Base-by-base conservation (phyloP, 331 rosid species). In the Malus hybrid region DNA sequence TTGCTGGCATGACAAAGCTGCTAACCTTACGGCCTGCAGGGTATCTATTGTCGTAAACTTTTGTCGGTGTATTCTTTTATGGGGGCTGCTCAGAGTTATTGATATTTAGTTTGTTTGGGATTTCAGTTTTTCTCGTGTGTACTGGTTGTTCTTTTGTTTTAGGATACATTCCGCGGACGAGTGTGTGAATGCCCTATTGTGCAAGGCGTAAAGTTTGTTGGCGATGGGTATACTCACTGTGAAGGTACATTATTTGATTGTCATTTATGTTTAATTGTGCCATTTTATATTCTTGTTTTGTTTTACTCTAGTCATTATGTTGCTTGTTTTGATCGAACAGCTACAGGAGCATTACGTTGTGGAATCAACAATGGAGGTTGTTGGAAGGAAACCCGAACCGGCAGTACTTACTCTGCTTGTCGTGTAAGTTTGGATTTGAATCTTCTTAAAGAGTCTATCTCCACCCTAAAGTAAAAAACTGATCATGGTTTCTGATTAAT, bases 101-200 rank as follows among this genome's bases (percentile, higher is more conserved):
- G 57, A 19, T 10, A 28, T 67, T 73, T 44, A 4, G 69, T 80
- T 67, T 16, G 18, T 34, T 67, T 76, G 54, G 50, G 31, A 6
- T 80, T 75, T 74, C 70, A 77, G 61, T 64, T 66, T 31, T 70
- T 48, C 48, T 71, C 3, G 74, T 67, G 63, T 20, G 5, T 16
- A 59, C 81, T 69, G 34, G 55, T 62, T 59, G 3, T 32, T 48
- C 50, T 77, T 72, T 85, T 69, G 48, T 52, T 59, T 50, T 63
- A 95, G 99, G 99, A 92, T 73, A 95, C 97, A 19, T 95, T 92
- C 80, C 90, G 97, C 6, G 99, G 99, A 82, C 85, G 99, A 90
- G 96, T 90, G 46, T 95, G 99, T 65, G 96, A 92, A 84, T 95
- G 99, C 85, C 99, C 97, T 70, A 71, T 83, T 79, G 99, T 92